A percentile compares a stretch with the other conserved stretches of the same genome.
Evolutionary conservation across 192 early-diverging fungal genomes (phyloP).

Genomic region (Powellomyces hirtus): DNA sequence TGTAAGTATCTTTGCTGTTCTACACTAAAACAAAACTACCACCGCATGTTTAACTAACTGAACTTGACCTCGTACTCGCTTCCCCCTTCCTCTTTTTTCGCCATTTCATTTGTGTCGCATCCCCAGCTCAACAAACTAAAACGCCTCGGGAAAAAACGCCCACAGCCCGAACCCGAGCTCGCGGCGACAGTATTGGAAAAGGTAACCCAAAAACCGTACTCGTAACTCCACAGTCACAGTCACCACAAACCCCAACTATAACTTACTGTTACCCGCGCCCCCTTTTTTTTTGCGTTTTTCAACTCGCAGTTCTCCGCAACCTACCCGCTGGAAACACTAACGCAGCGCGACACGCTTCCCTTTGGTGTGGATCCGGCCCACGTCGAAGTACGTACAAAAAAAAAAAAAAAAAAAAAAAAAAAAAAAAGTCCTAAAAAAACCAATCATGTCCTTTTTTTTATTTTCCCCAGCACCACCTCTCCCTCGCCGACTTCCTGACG

Average conservation of each 20-base stretch:
- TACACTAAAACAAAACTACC: no score
- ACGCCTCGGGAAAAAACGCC: background rate
- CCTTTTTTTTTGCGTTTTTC: no score
- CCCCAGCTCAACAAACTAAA: conserved; percentile 10
- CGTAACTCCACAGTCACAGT: no score
- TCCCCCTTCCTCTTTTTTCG: background rate
- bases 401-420: no score
- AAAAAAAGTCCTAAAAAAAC: no score
- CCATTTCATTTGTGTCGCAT: background rate
- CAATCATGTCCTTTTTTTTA: no score
- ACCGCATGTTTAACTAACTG: no score
- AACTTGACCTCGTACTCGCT: background rate
- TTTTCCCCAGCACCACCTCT: conserved; percentile 23
- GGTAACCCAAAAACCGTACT: no score
- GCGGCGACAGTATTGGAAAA: conserved; percentile 15
- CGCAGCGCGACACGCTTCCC: conserved; percentile 24
- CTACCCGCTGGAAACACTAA: conserved; percentile 31
- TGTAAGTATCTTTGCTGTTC: conserved; percentile 13
- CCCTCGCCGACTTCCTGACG: conserved; percentile 26
- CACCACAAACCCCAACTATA: no score
- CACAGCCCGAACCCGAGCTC: conserved; percentile 2
- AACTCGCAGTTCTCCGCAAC: no score
- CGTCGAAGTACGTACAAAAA: conserved; percentile 21
- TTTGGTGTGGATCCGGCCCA: conserved; percentile 36
- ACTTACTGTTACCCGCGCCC: no score